phyloP scores from a whole-genome alignment of 1,139 yeast species.

The Geotrichum aggregatum region DNA sequence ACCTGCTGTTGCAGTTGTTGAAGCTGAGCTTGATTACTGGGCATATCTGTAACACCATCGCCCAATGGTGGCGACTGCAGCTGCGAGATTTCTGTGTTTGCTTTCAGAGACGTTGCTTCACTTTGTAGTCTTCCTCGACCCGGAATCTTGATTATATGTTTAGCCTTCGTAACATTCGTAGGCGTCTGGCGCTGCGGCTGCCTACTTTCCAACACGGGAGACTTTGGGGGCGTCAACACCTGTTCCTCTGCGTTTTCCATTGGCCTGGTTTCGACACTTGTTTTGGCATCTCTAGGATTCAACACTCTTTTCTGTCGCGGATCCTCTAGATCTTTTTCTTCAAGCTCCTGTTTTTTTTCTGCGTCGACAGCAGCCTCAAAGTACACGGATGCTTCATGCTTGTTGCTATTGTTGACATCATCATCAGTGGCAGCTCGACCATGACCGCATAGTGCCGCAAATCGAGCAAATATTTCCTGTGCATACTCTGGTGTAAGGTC shows the following conservation, averaged over 20 bases:
- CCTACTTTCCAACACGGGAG: background rate
- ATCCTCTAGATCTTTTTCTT: too few species aligned
- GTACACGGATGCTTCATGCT: too few species aligned
- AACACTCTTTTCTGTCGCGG: too few species aligned
- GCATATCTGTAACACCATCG: background rate
- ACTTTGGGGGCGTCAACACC: background rate
- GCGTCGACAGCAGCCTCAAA: too few species aligned
- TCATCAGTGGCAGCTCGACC: background rate
- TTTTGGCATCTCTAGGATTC: too few species aligned
- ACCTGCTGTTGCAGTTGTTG: background rate
- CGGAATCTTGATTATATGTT: too few species aligned
- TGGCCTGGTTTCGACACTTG: too few species aligned
- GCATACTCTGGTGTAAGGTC: background rate
- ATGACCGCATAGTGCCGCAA: background rate
- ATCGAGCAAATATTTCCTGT: background rate
- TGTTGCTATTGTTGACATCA: too few species aligned
- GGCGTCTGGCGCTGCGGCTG: background rate
- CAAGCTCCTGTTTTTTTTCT: too few species aligned
- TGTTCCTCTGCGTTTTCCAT: background rate
- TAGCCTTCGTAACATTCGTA: too few species aligned
- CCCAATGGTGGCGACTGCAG: background rate
- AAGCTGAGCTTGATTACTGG: constrained; percentile 8
- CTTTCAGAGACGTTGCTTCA: background rate
- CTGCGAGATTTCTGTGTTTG: background rate
- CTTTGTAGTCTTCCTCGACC: background rate